These are phyloP conservation scores for Sporothrix sp. DNA, from an alignment of 2,329 filamentous ascomycete genomes.

Conservation along the genomic window DNA sequence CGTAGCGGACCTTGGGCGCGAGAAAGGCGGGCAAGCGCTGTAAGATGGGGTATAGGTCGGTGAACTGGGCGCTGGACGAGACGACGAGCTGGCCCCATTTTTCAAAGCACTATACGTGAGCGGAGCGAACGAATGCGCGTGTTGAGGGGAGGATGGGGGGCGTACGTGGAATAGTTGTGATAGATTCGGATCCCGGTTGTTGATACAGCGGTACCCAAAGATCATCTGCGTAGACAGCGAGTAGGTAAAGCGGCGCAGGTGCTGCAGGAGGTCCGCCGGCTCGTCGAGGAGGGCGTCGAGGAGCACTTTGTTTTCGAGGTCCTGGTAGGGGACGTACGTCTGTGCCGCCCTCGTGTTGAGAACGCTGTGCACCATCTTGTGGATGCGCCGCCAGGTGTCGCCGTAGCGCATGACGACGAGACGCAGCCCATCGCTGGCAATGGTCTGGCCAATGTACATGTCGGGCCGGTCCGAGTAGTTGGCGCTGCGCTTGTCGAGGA, in stretches of 20 bases:
- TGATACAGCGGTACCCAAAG: slow-evolving; percentile 15
- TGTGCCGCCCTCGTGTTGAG: slow-evolving; percentile 37
- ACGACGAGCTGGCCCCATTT: neutral
- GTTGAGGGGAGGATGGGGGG: neutral
- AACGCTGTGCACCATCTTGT: slow-evolving; percentile 34
- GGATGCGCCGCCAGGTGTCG: slow-evolving; percentile 27
- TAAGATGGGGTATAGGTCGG: slow-evolving; percentile 11
- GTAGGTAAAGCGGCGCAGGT: slow-evolving; percentile 16
- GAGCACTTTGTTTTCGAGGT: slow-evolving; percentile 46
- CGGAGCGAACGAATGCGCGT: neutral
- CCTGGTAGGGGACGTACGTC: slow-evolving; percentile 45
- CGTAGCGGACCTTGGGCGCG: slow-evolving; percentile 30
- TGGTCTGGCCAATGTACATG: slow-evolving; percentile 5
- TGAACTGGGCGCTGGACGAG: slow-evolving; percentile 6
- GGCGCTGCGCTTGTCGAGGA: slow-evolving; percentile 39
- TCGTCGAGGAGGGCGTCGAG: slow-evolving; percentile 37
- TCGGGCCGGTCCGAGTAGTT: slow-evolving; percentile 41
- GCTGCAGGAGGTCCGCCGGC: slow-evolving; percentile 18
- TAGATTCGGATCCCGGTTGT: slow-evolving; percentile 13
- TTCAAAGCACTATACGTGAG: neutral
- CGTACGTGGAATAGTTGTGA: slow-evolving; percentile 10
- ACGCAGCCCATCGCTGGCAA: slow-evolving; percentile 14
- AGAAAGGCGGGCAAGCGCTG: slow-evolving; percentile 34
- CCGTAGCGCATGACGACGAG: slow-evolving; percentile 21
- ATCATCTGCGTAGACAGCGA: slow-evolving; percentile 17